Evolutionary conservation across 2,329 filamentous ascomycete species (phyloP).

Genomic region (Eutypella sp.): DNA sequence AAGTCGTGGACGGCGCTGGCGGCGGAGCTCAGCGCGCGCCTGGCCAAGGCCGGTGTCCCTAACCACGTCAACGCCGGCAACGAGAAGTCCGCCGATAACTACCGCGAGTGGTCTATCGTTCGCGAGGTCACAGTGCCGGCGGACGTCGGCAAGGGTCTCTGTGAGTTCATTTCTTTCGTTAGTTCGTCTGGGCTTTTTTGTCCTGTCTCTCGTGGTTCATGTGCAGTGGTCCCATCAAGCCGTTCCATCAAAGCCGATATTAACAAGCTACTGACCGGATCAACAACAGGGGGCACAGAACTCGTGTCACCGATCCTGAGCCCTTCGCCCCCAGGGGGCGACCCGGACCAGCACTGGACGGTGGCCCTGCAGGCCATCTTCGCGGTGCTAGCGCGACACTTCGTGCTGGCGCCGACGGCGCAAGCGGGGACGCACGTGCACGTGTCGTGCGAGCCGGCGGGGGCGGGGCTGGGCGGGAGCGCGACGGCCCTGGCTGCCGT

Average conservation of each 20-base stretch:
- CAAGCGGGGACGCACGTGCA: conserved; percentile 35
- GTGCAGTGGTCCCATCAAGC: no score
- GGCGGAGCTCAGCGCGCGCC: conserved; percentile 27
- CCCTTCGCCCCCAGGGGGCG: conserved; percentile 9
- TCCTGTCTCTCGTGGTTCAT: no score
- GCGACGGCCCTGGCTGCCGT: conserved; percentile 22
- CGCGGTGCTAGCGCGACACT: conserved; percentile 19
- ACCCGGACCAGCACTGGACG: conserved; percentile 25
- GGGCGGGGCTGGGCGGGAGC: conserved; percentile 4
- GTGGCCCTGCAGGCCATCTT: conserved; percentile 28
- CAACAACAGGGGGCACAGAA: conserved; percentile 25
- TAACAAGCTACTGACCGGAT: not conserved
- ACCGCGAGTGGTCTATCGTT: conserved; percentile 33
- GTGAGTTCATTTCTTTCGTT: conserved; percentile 14
- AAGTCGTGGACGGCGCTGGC: conserved; percentile 30
- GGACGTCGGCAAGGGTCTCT: conserved; percentile 27
- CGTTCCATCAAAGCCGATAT: no score
- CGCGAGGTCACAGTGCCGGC: conserved; percentile 32
- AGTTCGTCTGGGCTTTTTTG: not conserved
- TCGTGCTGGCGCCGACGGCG: conserved; percentile 17
- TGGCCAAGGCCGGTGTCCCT: conserved; percentile 25
- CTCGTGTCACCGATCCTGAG: conserved; percentile 34
- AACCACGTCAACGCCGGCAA: conserved; percentile 29
- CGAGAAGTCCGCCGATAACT: conserved; percentile 25
- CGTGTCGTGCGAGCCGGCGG: conserved; percentile 21